Evolutionary conservation across 2,329 filamentous ascomycete genomes (phyloP), one percentile per base, ranked within the genome.

Genomic region (Phaeomoniella chlamydospora): DNA sequence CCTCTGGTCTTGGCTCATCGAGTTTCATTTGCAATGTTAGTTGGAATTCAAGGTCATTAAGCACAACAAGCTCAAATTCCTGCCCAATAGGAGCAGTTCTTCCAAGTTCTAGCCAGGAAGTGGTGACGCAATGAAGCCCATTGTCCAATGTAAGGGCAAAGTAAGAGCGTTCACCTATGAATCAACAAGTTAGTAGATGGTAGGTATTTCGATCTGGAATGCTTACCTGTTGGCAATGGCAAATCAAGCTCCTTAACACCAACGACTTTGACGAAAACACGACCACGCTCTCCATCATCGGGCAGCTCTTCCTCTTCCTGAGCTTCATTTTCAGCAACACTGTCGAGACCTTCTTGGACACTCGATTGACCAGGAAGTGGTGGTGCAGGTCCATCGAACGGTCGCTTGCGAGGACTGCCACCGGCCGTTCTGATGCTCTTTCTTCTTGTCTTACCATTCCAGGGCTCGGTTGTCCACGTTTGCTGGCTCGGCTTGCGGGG

Each of bases 111-210:
- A 96, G 68, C 83, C 86, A 94, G 1, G 86, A 80, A 3, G 90
- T 98, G 0, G 90, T 98, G 12, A 98, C 90, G 50, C 90, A 98
- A 56, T 98, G 90, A 1, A 98, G 74, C 16, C 90, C 90, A 45
- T 98, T 98, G 58, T 98, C 90, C n/a, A 98, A 71, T 0, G 90
- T 98, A 9, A 98, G 71, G 48, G 88, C 87, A 62, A 98, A 98
- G 72, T 84, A 90, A 2, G 84, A 84, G 37, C 84, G 78, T 59
- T 96, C 87, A 50, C 81, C 84, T 90, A 44, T 5, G 34, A 31
- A n/a, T n/a, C 4, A 3, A 26, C 9, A 33, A 29, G 44, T 60
- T 48, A 59, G 50, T 29, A 31, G 16, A 18, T 32, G 4, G 5
- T 34, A 33, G 9, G 15, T 16, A n/a, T 16, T 29, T 36, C 10